Base-by-base conservation (phyloP, 2,329 filamentous ascomycete genomes). In the Xylariaceae sp. region DNA sequence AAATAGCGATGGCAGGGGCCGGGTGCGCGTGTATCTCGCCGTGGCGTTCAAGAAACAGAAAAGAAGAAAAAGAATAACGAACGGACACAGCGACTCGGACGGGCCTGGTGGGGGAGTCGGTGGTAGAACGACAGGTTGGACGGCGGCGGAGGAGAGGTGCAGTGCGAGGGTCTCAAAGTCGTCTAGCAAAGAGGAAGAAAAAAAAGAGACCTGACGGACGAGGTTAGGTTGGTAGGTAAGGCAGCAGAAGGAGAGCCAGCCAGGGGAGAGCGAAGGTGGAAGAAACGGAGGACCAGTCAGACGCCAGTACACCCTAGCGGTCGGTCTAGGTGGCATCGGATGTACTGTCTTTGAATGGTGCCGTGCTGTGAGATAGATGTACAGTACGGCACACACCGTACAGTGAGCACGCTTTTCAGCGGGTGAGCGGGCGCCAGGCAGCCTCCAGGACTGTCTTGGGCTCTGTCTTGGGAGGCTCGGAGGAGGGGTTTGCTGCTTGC, bases 81-180 rank as follows among this genome's bases (percentile, higher is more conserved):
- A 47, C 40, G 47, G 36, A 51, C 45, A 41, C 45, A 43, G 45
- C 48, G 38, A 48, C 50, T 51, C 40, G 40, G 37, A 39, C 38
- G 37, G 37, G 24, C 33, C 39, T 36, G 32, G 36, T 44, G 42
- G 39, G 41, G 40, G 32, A 40, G 37, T 31, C 38, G 35, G 32
- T 33, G 29, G 43, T 42, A 45, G 43, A 40, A 42, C 42, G 37
- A 32, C n/a, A 35, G 36, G n/a, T 37, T 38, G 37, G 46, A 41
- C 37, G 33, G 43, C 40, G 43, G 45, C 36, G 40, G 31, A 38
- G 33, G 31, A 34, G 32, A 32, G 32, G 36, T 32, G 43, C 44
- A 42, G 46, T 47, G 38, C 43, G 43, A 46, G 43, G 38, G 35
- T 26, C 38, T 42, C 29, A 37, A 31, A 29, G 43, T 38, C 39